Base-by-base conservation (phyloP, 1,284 basidiomycete species). In the Leccinum angustisporum region DNA sequence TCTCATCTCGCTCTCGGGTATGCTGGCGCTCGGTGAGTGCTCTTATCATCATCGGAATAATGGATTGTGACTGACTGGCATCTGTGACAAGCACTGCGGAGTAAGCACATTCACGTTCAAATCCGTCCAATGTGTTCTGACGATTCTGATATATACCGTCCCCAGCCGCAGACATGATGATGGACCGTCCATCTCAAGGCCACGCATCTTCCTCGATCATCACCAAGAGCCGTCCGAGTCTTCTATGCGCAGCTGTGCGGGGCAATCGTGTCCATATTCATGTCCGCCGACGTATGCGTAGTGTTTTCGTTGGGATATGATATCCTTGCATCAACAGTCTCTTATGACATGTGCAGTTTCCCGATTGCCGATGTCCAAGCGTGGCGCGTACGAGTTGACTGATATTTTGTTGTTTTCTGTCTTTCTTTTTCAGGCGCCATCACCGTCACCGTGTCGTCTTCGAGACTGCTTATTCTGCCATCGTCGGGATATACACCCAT, bases 241-340 rank as follows among this genome's bases (percentile, higher is more conserved):
- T 27, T 27, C 27, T 27, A 84, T 68, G 87, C 86, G 54, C 86
- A 87, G 76, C 74, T 86, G 38, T 63, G 31, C 9, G 60, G 59
- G 11, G 58, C 25, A 21, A 36, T 57, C 48, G 30, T 62, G 8
- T 57, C 60, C 11, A 33, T 60, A 36, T 62, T 57, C 51, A 40
- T 59, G 31, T 61, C 59, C 13, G 33, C 59, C 27, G 54, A 38
- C 40, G 59, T 61, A 59, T 59, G 60, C 21, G 11, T 33, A 7
- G 59, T 31, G 10, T 87, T 88, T 78, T 81, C 83, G 60, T 85
- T 82, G 66, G 86, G 87, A 7, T 80, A 83, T 51, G 87, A 7
- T 80, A 83, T 51, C 86, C 86, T 30, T 90, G 88, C 73, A 88
- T 89, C 71, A 75, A 84, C 64, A 67, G 76, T 60, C 68, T 77